phyloP scores from a whole-genome alignment of 257 asterid genomes.

The Solanum chmielewskii region DNA sequence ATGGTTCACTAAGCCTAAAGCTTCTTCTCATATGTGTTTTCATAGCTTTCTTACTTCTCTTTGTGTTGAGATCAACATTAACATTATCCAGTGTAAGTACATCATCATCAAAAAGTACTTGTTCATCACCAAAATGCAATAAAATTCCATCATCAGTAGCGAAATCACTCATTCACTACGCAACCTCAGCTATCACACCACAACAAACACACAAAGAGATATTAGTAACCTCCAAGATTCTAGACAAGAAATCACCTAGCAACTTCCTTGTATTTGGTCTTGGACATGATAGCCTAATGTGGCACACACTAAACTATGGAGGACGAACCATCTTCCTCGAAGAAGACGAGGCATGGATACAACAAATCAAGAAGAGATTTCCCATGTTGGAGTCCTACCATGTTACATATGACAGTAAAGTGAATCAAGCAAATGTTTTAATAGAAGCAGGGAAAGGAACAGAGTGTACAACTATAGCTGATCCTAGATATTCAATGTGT shows the following conservation, averaged over 20 bases:
- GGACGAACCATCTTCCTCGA: constrained; percentile 76
- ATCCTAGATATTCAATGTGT: constrained; percentile 67
- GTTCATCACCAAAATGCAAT: constrained; percentile 28
- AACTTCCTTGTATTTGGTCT: constrained; percentile 77
- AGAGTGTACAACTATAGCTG: constrained; percentile 48
- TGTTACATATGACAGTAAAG: constrained; percentile 50
- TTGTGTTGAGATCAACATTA: not conserved
- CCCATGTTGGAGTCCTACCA: constrained; percentile 69
- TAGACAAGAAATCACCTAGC: constrained; percentile 57
- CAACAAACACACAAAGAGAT: constrained; percentile 80
- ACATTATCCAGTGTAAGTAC: not conserved
- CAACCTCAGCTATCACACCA: constrained; percentile 68
- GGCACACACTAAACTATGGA: constrained; percentile 74
- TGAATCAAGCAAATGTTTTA: constrained; percentile 44
- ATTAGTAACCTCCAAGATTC: constrained; percentile 39
- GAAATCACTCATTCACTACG: constrained; percentile 57
- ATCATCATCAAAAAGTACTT: not conserved
- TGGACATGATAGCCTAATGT: constrained; percentile 90
- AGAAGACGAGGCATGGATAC: constrained; percentile 73
- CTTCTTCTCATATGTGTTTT: constrained; percentile 5
- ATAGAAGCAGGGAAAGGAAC: constrained; percentile 59
- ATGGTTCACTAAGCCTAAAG: constrained; percentile 1
- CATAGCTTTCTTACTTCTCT: constrained; percentile 2
- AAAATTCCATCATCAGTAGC: constrained; percentile 59
- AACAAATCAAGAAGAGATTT: constrained; percentile 49